Evolutionary conservation across 805 yeast genomes (phyloP), one percentile per base, ranked within the genome.

Genomic region (Hanseniaspora lachancei): DNA sequence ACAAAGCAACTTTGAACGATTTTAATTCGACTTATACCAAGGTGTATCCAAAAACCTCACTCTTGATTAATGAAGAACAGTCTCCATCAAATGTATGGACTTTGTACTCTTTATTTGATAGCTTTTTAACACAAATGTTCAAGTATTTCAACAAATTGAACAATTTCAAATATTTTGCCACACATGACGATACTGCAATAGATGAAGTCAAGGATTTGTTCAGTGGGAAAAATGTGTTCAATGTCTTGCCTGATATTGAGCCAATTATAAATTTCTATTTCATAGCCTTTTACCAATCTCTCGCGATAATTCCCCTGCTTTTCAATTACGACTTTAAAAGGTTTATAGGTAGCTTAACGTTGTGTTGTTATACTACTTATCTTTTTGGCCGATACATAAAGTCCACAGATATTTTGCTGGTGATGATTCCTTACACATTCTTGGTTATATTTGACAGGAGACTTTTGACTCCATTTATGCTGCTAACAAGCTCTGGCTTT

Each of bases 71-170:
- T 69, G 39, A 41, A 3, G 96, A 97, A 0, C 93, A 93, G 70
- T 93, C 98, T 97, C 97, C 98, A 0, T 97, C 99, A 16, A 93
- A 93, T 64, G 73, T 89, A 48, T 93, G 99, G 99, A 96, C 98
- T 0, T 62, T 91, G 10, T 93, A 93, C 68, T 86, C 97, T 1
- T 84, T 86, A 60, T 58, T 76, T 15, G 99, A 93, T 68, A 75
- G 95, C 57, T 64, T 82, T 0, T 72, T 89, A 57, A 75, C 84
- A 18, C 74, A 75, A 54, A 57, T 76, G 2, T 69, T 76, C 8
- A 60, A 57, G 36, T 62, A 47, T 43, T 44, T 52, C 36, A 52
- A 52, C n/a, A 52, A 44, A 15, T 27, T 52, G 3, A 52, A 52
- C 16, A 43, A 43, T 20, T 23, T 52, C 9, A 38, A 35, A 16